Evolutionary conservation across 495 filamentous ascomycete species (phyloP), one percentile per base, ranked within the genome.

Genomic region (Penicillium pulvis): DNA sequence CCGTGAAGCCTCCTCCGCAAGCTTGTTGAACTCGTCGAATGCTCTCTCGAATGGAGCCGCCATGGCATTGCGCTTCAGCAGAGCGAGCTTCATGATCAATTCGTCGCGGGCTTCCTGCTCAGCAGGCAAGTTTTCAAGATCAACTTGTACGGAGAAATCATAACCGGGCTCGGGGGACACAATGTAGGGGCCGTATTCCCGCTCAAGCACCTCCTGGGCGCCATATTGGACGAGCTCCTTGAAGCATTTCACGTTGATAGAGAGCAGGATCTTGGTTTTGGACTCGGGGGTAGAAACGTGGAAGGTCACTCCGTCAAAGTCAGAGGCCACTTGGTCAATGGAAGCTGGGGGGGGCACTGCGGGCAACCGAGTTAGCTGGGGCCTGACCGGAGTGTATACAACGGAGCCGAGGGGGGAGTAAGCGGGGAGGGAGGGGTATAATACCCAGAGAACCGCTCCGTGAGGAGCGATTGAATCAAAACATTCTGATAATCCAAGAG

Each of bases 401-500:
- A 64, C 59, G 58, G 26, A 26, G 49, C 48, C 60, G 57, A 51
- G 16, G 43, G 55, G 44, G 46, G 44, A 30, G 35, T 26, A 24
- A 57, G 44, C 53, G 59, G 48, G 62, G 57, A 54, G 58, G 55
- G 62, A 57, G 50, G 61, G 64, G 60, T 35, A 61, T 52, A 71
- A 62, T 83, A 94, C 92, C 91, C 91, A 43, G 89, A 87, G 77
- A 98, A 93, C 62, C 94, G 89, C 79, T 99, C 94, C 57, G 88
- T 95, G 61, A 99, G 87, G 64, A 98, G 85, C 55, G 92, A 89
- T 78, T 97, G 91, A 70, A 99, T 96, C 68, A 98, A 82, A 56
- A 95, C 92, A 77, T 99, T 99, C 71, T 98, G 94, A 73, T 99
- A 99, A 72, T 99, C 94, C 66, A 99, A 87, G 69, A 98, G 88